These are phyloP conservation scores for Nicotiana benthamiana DNA, from an alignment of 257 asterid genomes.

Conservation along the genomic window DNA sequence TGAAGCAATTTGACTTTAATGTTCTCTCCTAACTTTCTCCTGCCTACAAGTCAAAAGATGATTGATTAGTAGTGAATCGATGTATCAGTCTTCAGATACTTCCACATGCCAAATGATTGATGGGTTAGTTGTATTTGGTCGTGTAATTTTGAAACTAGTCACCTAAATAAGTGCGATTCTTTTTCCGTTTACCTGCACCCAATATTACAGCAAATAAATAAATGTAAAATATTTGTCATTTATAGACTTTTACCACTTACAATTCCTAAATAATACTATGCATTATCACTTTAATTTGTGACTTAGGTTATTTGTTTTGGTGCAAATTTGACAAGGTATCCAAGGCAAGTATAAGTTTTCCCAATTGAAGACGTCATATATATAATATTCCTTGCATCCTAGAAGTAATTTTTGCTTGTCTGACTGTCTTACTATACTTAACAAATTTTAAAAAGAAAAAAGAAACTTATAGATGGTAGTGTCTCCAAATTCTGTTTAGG, in stretches of 20 bases:
- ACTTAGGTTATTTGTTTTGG: too few species aligned
- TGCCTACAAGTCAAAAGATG: slow-evolving; percentile 13
- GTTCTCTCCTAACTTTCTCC: neutral
- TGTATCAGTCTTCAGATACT: neutral
- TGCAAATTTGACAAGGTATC: too few species aligned
- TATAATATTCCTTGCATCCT: neutral
- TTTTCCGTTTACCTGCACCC: too few species aligned
- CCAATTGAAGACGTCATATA: neutral
- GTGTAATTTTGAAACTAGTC: slow-evolving; percentile 17
- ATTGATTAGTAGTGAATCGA: slow-evolving; percentile 4
- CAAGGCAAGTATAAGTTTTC: too few species aligned
- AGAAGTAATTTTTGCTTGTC: neutral
- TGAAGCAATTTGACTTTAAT: slow-evolving; percentile 14
- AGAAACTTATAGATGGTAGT: too few species aligned
- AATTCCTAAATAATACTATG: too few species aligned
- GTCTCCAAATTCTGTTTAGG: neutral
- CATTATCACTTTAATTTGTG: too few species aligned
- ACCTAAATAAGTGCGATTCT: slow-evolving; percentile 10
- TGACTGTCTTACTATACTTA: neutral
- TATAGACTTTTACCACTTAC: too few species aligned
- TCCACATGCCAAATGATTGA: slow-evolving; percentile 11
- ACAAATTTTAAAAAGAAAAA: neutral
- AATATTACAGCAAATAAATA: too few species aligned
- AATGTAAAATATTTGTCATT: too few species aligned
- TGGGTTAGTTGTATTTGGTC: slow-evolving; percentile 18